Evolutionary conservation across 2,329 filamentous ascomycete genomes (phyloP).

Genomic region (Malbranchea zuffiana): DNA sequence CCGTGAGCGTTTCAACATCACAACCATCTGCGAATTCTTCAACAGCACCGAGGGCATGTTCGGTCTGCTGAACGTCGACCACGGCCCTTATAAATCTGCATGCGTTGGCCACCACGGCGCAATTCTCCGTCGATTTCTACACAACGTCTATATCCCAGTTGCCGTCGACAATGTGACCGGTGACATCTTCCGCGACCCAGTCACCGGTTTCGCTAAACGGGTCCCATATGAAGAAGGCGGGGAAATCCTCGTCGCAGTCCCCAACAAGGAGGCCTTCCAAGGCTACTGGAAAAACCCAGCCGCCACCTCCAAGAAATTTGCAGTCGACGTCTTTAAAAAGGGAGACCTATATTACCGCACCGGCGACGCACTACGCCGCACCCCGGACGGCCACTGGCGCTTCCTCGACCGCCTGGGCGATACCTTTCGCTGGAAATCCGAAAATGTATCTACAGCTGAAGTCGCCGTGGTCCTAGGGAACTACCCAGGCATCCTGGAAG

Average conservation of each 20-base stretch:
- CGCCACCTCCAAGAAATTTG: slow-evolving; percentile 56
- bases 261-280: slow-evolving; percentile 48
- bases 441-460: slow-evolving; percentile 57
- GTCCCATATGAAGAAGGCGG: slow-evolving; percentile 57
- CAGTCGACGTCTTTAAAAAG: slow-evolving; percentile 52
- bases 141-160: slow-evolving; percentile 53
- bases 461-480: slow-evolving; percentile 53
- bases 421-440: slow-evolving; percentile 64
- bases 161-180: slow-evolving; percentile 58
- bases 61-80: slow-evolving; percentile 47
- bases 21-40: slow-evolving; percentile 61
- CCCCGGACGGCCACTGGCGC: slow-evolving; percentile 55
- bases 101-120: slow-evolving; percentile 62
- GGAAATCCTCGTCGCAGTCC: slow-evolving; percentile 60
- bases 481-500: slow-evolving; percentile 50
- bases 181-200: slow-evolving; percentile 53
- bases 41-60: slow-evolving; percentile 66
- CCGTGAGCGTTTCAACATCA: slow-evolving; percentile 27
- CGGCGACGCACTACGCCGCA: slow-evolving; percentile 54
- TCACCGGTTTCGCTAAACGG: slow-evolving; percentile 56
- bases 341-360: slow-evolving; percentile 59
- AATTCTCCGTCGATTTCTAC: slow-evolving; percentile 44
- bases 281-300: slow-evolving; percentile 60
- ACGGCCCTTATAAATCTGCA: slow-evolving; percentile 51
- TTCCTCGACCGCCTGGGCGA: slow-evolving; percentile 62